Percentiles rank a stretch among this genome's conserved stretches.
Evolutionary conservation across 176 grass and related monocot genomes (phyloP).

Genomic region (Ensete ventricosum): DNA sequence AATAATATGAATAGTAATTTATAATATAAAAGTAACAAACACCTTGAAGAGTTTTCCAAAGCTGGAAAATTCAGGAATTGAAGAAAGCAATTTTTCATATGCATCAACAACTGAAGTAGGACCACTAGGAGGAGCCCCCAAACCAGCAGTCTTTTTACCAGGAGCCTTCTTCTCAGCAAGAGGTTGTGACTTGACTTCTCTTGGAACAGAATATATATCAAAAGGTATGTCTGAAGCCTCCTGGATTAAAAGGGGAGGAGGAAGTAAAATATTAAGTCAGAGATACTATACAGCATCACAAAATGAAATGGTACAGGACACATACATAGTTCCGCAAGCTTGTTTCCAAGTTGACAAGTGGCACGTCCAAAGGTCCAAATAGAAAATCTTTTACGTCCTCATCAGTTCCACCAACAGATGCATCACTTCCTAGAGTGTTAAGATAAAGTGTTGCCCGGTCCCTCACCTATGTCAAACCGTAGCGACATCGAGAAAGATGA

Average conservation of each 20-base stretch:
- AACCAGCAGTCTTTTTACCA: constrained; percentile 78
- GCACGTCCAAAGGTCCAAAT: constrained; percentile 90
- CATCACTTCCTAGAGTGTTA: constrained; percentile 64
- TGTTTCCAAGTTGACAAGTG: constrained; percentile 84
- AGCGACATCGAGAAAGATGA: background rate
- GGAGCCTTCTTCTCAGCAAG: constrained; percentile 84
- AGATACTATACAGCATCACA: background rate
- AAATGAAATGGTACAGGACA: constrained; percentile 9
- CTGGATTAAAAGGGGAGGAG: constrained; percentile 24
- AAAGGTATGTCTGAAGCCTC: constrained; percentile 75
- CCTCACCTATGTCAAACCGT: constrained; percentile 46
- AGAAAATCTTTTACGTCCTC: constrained; percentile 85
- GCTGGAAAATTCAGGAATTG: constrained; percentile 73
- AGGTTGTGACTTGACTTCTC: constrained; percentile 78
- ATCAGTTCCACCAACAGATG: constrained; percentile 52
- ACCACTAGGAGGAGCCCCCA: constrained; percentile 43
- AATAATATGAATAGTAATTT: background rate
- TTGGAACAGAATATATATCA: constrained; percentile 74
- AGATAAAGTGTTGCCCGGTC: constrained; percentile 90
- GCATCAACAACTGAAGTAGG: constrained; percentile 56
- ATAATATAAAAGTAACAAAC: background rate
- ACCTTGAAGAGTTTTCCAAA: constrained; percentile 99
- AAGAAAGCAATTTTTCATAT: constrained; percentile 91
- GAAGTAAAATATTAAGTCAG: constrained; percentile 3
- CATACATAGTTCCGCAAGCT: constrained; percentile 79